These are phyloP conservation scores for Quercus cerris DNA, from an alignment of 306 rosid genomes.

Conservation along the genomic window DNA sequence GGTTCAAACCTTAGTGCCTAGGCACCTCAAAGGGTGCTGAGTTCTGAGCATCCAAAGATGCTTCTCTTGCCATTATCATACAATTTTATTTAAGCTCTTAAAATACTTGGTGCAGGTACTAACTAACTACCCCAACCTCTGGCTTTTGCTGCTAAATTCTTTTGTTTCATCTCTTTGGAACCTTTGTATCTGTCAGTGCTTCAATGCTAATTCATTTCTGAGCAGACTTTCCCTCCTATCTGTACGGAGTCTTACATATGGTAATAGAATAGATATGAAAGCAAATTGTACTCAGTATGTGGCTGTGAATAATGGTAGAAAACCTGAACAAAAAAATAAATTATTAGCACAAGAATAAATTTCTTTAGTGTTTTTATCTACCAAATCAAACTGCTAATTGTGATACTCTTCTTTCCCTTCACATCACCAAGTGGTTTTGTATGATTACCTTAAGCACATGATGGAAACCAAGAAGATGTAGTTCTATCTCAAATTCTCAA, in stretches of 20 bases:
- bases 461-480: neutral
- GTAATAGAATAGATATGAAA: neutral
- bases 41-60: neutral
- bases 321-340: too few species aligned
- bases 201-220: conserved; percentile 6
- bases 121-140: neutral
- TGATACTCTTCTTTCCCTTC: too few species aligned
- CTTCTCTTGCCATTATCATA: neutral
- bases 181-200: neutral
- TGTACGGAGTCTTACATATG: neutral
- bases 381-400: neutral
- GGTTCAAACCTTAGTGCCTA: too few species aligned
- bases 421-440: neutral
- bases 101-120: neutral
- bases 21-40: too few species aligned
- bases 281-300: neutral
- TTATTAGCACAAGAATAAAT: neutral
- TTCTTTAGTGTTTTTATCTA: conserved; percentile 10
- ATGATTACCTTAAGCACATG: neutral
- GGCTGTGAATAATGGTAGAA: neutral
- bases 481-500: neutral
- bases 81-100: neutral
- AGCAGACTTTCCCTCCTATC: neutral
- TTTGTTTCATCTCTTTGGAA: neutral
- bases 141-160: conserved; percentile 3